Conservation (phyloP, 495 filamentous ascomycete genomes). For the Clavariopsis aquatica region DNA sequence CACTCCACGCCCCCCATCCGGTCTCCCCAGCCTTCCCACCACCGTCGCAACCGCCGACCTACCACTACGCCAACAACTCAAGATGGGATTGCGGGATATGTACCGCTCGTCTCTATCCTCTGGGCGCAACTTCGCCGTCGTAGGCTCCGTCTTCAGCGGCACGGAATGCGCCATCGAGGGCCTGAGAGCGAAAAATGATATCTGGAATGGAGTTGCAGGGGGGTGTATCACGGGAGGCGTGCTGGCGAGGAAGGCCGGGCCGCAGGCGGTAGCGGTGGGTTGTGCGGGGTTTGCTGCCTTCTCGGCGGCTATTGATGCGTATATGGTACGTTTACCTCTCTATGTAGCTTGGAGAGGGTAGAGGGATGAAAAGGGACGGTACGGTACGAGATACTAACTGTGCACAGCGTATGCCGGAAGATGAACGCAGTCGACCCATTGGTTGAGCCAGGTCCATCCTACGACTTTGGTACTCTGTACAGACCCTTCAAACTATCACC, state of each 20-base stretch:
- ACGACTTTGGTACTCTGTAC: too few relatives aligned
- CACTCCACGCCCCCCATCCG: conserved; percentile 1
- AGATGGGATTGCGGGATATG: conserved; percentile 89
- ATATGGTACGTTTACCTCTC: conserved; percentile 54
- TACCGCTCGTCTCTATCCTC: conserved; percentile 77
- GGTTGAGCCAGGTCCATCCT: too few relatives aligned
- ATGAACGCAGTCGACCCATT: conserved; percentile 39
- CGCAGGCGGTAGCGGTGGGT: conserved; percentile 83
- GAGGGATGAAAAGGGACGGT: neutral
- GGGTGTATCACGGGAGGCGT: conserved; percentile 92
- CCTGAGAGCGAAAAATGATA: conserved; percentile 86
- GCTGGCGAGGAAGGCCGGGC: conserved; percentile 79
- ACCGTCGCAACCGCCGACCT: conserved; percentile 47
- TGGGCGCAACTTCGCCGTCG: conserved; percentile 91
- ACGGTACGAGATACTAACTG: neutral
- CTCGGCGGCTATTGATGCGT: conserved; percentile 89
- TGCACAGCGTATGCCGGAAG: conserved; percentile 37
- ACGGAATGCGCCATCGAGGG: conserved; percentile 97
- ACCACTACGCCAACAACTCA: conserved; percentile 78
- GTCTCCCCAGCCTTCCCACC: conserved; percentile 31
- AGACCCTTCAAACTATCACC: too few relatives aligned
- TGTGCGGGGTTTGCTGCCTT: conserved; percentile 97
- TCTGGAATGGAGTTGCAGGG: conserved; percentile 81
- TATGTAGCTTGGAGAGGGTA: neutral
- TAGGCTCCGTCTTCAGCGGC: conserved; percentile 86